Evolutionary conservation across 1,284 basidiomycete genomes (phyloP), one percentile per base, ranked within the genome.

Genomic region (Phylloboletellus chloephorus): DNA sequence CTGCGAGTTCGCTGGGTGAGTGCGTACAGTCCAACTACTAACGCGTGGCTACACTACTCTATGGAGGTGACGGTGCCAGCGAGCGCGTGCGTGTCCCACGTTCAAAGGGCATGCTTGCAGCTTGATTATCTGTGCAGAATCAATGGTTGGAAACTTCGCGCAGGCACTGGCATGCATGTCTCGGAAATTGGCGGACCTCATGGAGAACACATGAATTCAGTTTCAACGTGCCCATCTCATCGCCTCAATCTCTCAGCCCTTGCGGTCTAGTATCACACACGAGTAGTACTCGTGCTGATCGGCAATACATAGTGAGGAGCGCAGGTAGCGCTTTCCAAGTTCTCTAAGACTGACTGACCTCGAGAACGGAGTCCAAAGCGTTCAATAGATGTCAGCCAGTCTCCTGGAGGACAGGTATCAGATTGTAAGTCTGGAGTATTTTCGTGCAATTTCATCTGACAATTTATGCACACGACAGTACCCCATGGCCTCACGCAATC

Each of bases 281-380:
- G 53, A 54, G 53, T 42, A 19, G 16, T 19, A 35, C 54, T 54
- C 56, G 31, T 54, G 52, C 15, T 33, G 38, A 41, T 50, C 40
- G 40, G 37, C 5, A 34, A 20, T 12, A 19, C 17, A 32, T 22
- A 11, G 10, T 8, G 7, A 7, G 13, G 19, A 22, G 24, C 52
- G 13, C 17, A 3, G 15, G 22, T 17, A 13, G 22, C 31, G 19
- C 22, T 26, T 28, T 10, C n/a, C 4, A 25, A 25, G 17, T 32
- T 31, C 28, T 36, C 19, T 22, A 38, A 28, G 34, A 30, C 15
- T 51, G 13, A 22, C 30, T 31, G 24, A 23, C 38, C 22, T 17
- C 5, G 21, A 47, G 25, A 19, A 36, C 31, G 10, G 31, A 7
- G 5, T 17, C 16, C 35, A 37, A 29, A 35, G 13, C 31, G 5